Percentiles rank a stretch among this genome's conserved stretches.
Conservation (phyloP, 2,329 filamentous ascomycete genomes). For the Metarhizium album region DNA sequence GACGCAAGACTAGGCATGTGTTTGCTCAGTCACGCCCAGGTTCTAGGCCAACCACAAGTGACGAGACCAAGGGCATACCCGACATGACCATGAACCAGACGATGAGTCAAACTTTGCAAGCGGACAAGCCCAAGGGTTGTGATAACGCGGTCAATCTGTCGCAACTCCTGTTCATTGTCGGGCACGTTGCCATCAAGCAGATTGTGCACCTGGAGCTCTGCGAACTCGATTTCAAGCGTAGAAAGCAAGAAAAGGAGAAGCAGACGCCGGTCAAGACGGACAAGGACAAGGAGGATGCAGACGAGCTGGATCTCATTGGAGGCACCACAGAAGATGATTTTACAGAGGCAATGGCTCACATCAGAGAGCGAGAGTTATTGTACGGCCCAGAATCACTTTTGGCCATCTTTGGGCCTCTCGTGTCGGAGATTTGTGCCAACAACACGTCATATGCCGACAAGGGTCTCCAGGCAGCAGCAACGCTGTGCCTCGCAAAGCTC, state of each 20-base stretch:
- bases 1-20: conserved; percentile 74
- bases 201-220: conserved; percentile 98
- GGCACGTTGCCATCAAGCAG: conserved; percentile 95
- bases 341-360: conserved; percentile 73
- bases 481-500: conserved; percentile 88
- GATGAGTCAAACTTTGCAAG: conserved; percentile 7
- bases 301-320: conserved; percentile 92
- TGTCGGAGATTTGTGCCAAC: conserved; percentile 87
- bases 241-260: conserved; percentile 85
- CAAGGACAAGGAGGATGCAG: conserved; percentile 51
- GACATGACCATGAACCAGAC: conserved; percentile 21
- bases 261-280: conserved; percentile 34
- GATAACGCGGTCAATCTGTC: conserved; percentile 70
- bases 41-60: conserved; percentile 32
- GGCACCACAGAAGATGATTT: conserved; percentile 94
- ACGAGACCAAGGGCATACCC: conserved; percentile 27
- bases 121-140: conserved; percentile 36
- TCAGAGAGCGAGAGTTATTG: conserved; percentile 72
- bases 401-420: conserved; percentile 82
- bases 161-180: conserved; percentile 87
- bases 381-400: conserved; percentile 77
- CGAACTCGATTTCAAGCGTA: conserved; percentile 92
- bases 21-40: conserved; percentile 41
- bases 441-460: conserved; percentile 87
- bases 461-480: conserved; percentile 84